Conservation (phyloP, 176 grass and related monocot genomes). For the Raddia guianensis region DNA sequence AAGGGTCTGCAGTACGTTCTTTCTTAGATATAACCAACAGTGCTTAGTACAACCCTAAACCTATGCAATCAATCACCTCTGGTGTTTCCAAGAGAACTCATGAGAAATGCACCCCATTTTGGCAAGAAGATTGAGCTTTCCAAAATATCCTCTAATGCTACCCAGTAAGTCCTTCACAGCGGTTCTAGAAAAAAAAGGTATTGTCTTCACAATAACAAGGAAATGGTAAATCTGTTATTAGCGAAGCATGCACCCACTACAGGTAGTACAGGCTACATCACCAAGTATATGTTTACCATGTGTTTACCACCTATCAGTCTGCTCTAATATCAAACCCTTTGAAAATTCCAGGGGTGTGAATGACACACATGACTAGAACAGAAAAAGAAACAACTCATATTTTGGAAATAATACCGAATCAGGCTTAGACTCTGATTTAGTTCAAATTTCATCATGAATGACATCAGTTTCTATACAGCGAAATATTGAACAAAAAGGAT, state of each 20-base stretch:
- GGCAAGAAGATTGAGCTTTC: not conserved
- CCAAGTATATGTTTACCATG: not conserved
- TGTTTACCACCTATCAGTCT: not conserved
- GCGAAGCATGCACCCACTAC: not conserved
- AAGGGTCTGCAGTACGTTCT: not conserved
- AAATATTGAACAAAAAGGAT: not conserved
- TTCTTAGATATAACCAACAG: not conserved
- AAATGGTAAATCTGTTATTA: conserved; percentile 15
- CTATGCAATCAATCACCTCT: not conserved
- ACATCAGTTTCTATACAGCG: not conserved
- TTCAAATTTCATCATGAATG: not conserved
- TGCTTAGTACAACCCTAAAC: not conserved
- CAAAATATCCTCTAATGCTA: not conserved
- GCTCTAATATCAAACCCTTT: not conserved
- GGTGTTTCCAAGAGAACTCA: not conserved
- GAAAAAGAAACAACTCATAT: not conserved
- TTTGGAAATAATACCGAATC: conserved; percentile 5
- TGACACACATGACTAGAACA: conserved; percentile 1
- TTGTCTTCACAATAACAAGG: not conserved
- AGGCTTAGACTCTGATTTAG: not conserved
- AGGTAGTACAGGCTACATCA: not conserved
- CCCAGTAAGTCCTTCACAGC: not conserved
- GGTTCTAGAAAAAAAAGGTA: not conserved
- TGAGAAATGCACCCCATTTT: not conserved
- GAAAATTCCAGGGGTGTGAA: not conserved